Percentiles rank a stretch among this genome's conserved stretches.
These are phyloP conservation scores for Prunus yedoensis DNA, from an alignment of 331 rosid species.

Conservation along the genomic window DNA sequence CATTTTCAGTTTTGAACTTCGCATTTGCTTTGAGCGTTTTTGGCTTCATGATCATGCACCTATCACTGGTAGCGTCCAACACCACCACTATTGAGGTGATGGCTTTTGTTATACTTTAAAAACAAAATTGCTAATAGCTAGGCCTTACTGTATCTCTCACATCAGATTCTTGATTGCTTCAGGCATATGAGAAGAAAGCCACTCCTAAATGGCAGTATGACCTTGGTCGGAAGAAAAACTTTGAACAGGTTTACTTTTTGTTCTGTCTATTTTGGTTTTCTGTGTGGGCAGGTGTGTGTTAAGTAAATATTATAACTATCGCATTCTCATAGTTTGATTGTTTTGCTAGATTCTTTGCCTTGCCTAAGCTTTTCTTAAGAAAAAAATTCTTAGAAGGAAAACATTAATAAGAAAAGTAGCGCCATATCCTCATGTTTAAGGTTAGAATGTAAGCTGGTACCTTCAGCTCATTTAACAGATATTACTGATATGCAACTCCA, in stretches of 20 bases:
- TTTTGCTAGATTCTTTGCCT: background rate
- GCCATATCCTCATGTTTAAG: background rate
- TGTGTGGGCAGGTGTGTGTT: background rate
- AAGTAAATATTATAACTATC: background rate
- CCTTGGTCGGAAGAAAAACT: conserved; percentile 66
- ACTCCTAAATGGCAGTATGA: conserved; percentile 56
- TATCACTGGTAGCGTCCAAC: conserved; percentile 52
- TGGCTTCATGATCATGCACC: conserved; percentile 72
- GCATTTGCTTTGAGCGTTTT: conserved; percentile 57
- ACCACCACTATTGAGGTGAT: conserved; percentile 75
- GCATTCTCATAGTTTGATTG: background rate
- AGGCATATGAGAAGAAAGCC: conserved; percentile 64
- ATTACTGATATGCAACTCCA: background rate
- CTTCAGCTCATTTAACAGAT: background rate
- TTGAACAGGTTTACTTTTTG: conserved; percentile 49
- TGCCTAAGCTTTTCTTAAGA: background rate
- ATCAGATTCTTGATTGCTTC: conserved; percentile 15
- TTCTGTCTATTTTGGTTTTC: background rate
- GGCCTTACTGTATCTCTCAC: conserved; percentile 3
- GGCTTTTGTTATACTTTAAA: background rate
- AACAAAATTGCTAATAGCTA: background rate
- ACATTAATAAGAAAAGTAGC: background rate
- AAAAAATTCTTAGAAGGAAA: background rate
- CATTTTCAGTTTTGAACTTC: conserved; percentile 61
- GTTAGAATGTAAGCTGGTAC: background rate